Evolutionary conservation across 441 rosid genomes (phyloP).

Genomic region (Adansonia gregorii): DNA sequence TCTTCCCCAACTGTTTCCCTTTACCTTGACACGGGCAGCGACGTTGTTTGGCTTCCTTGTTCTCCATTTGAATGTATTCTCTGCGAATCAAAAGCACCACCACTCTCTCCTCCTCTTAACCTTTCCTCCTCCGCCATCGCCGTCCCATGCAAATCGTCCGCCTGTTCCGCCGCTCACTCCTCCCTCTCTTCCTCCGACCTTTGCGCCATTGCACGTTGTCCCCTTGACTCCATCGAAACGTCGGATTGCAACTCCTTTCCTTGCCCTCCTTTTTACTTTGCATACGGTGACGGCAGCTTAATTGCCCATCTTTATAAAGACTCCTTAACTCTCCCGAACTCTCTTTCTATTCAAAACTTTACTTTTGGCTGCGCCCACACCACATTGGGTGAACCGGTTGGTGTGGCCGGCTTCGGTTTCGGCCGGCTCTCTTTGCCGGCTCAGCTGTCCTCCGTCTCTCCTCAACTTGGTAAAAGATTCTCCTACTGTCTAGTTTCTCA

Average conservation of each 20-base stretch:
- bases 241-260: constrained; percentile 66
- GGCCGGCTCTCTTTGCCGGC: constrained; percentile 82
- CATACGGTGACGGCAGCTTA: constrained; percentile 93
- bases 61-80: constrained; percentile 84
- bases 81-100: constrained; percentile 64
- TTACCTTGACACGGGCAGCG: constrained; percentile 93
- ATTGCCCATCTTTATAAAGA: constrained; percentile 58
- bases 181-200: constrained; percentile 68
- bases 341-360: constrained; percentile 56
- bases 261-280: constrained; percentile 88
- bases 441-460: constrained; percentile 65
- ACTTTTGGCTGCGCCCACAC: constrained; percentile 90
- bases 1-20: constrained; percentile 59
- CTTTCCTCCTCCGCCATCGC: constrained; percentile 51
- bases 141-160: constrained; percentile 60
- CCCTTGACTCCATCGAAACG: constrained; percentile 72
- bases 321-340: constrained; percentile 50
- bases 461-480: constrained; percentile 77
- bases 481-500: constrained; percentile 91
- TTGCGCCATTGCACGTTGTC: constrained; percentile 82
- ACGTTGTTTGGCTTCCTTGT: constrained; percentile 97
- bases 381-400: constrained; percentile 82
- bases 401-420: constrained; percentile 91
- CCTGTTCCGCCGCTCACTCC: constrained; percentile 82
- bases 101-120: constrained; percentile 41